Evolutionary conservation across 768 basidiomycete species (phyloP), one percentile per base, ranked within the genome.

Genomic region (Hypholoma fasciculare): DNA sequence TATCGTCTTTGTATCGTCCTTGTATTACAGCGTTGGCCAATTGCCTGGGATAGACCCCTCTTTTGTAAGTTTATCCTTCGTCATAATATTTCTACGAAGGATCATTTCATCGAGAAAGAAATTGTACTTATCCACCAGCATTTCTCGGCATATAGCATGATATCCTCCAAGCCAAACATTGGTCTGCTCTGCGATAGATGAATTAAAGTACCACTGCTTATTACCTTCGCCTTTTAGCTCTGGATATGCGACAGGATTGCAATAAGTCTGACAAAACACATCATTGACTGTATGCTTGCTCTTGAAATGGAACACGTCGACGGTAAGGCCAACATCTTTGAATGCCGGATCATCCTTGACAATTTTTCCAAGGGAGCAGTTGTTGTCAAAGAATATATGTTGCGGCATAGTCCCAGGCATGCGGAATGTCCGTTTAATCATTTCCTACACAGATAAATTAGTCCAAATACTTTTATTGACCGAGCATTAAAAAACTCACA

Each of bases 101-200:
- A 77, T 72, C 71, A 76, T 72, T 48, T 76, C 71, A 58, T 76
- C 74, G 1, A 77, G 59, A 27, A 75, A 73, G 54, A 76, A 77
- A 13, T 72, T 63, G 53, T 69, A 75, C 17, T 65, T 36, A 6
- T 60, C 52, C 0, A 54, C 60, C 0, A 42, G 7, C 74, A 77
- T 75, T 52, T 75, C 74, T 0, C 69, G 61, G 4, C 65, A 56
- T 1, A 74, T 73, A 0, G 69, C 20, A 7, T 69, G 67, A 54
- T 62, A 77, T 60, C 71, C 71, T 0, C 74, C 71, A n/a, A 64
- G 49, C 60, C 63, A 64, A 3, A 50, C 46, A 44, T 64, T 64
- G 8, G 56, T 56, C 42, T 64, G 60, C 49, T 64, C 51, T 4
- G 60, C 56, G 1, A 69, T 54, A 0, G 73, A 79, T 0, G 69